Percentiles rank a stretch among this genome's conserved stretches.
phyloP scores from a whole-genome alignment of 768 basidiomycete species.

The Gloeostereum incarnatum region DNA sequence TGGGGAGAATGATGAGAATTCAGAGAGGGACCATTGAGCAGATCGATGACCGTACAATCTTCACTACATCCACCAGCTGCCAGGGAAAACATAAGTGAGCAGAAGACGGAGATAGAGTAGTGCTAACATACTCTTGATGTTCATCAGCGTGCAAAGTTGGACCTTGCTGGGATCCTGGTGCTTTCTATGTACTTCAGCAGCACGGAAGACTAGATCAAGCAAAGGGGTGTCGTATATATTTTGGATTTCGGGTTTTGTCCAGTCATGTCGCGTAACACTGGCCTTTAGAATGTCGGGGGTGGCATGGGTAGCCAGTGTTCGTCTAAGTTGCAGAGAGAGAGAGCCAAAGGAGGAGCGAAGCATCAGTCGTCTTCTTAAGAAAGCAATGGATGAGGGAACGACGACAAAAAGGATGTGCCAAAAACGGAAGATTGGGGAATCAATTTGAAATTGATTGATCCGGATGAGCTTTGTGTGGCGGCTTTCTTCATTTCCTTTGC shows the following conservation, averaged over 20 bases:
- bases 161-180: conserved; percentile 86
- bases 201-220: conserved; percentile 81
- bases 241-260: conserved; percentile 77
- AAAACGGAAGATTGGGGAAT: no score
- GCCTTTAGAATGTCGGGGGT: conserved; percentile 14
- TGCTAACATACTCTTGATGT: conserved; percentile 84
- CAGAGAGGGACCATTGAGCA: not conserved
- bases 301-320: conserved; percentile 60
- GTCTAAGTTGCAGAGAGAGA: conserved; percentile 20
- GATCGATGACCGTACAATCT: conserved; percentile 83
- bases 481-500: no score
- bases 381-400: not conserved
- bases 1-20: conserved; percentile 18
- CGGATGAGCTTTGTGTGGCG: no score
- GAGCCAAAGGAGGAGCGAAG: conserved; percentile 22
- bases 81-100: conserved; percentile 8
- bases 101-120: conserved; percentile 15
- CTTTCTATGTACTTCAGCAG: conserved; percentile 77
- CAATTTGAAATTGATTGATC: no score
- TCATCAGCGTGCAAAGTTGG: conserved; percentile 96
- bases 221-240: conserved; percentile 79
- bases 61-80: conserved; percentile 92
- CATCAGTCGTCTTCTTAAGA: conserved; percentile 20
- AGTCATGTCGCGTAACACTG: conserved; percentile 43
- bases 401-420: no score